Evolutionary conservation across 139 green algal species (phyloP).

Genomic region (Closterium sp.): DNA sequence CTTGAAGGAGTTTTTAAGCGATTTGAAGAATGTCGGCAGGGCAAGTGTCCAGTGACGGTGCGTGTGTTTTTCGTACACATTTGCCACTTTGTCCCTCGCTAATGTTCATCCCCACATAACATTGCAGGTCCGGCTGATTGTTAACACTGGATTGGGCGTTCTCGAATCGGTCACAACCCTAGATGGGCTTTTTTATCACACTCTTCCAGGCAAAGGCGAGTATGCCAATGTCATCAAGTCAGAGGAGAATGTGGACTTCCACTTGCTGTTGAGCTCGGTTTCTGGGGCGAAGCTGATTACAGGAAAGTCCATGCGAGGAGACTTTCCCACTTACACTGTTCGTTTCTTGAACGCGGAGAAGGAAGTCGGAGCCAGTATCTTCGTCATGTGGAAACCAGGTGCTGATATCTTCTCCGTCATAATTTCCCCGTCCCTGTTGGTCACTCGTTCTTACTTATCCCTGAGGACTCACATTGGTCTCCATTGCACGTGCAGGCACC

Average conservation of each 20-base stretch:
- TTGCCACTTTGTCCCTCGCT: constrained; percentile 13
- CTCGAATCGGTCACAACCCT: constrained; percentile 43
- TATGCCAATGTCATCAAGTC: constrained; percentile 38
- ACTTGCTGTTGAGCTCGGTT: constrained; percentile 25
- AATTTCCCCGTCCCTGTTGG: background rate
- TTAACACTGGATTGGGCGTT: constrained; percentile 41
- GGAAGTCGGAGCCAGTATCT: constrained; percentile 17
- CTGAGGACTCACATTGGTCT: background rate
- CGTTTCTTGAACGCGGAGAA: constrained; percentile 23
- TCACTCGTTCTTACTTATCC: background rate
- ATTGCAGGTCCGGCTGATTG: constrained; percentile 30
- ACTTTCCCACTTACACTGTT: constrained; percentile 25
- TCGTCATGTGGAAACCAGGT: constrained; percentile 47
- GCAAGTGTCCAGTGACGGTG: background rate
- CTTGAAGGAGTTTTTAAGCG: constrained; percentile 24
- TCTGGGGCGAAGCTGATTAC: constrained; percentile 2
- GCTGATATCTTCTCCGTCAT: background rate
- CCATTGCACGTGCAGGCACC: background rate
- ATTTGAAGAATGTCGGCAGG: constrained; percentile 24
- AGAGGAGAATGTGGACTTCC: constrained; percentile 42
- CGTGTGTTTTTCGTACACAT: constrained; percentile 1
- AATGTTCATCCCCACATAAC: background rate
- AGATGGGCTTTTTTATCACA: constrained; percentile 19
- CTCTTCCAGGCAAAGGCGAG: constrained; percentile 23
- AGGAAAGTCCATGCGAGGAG: background rate